These are phyloP conservation scores for Kuraishia borneana DNA, from an alignment of 805 yeast species.

Conservation along the genomic window DNA sequence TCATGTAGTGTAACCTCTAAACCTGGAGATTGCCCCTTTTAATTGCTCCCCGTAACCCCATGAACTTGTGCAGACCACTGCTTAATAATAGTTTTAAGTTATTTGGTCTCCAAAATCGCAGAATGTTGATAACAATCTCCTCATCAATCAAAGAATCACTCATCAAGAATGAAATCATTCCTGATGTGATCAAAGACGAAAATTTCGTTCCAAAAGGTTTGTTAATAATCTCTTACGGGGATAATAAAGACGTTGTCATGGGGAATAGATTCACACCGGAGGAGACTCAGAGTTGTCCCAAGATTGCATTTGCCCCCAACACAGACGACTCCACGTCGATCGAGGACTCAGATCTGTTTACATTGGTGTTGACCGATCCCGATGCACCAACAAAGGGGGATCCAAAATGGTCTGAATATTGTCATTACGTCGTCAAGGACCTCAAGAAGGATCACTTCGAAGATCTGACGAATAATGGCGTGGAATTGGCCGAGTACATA, in stretches of 20 bases:
- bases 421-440: constrained; percentile 61
- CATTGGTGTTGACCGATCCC: constrained; percentile 81
- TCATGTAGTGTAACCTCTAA: too few species aligned
- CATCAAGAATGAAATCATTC: constrained; percentile 35
- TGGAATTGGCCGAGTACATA: constrained; percentile 40
- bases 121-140: constrained; percentile 40
- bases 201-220: constrained; percentile 34
- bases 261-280: constrained; percentile 62
- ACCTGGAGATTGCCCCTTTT: too few species aligned
- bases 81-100: too few species aligned
- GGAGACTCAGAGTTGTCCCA: constrained; percentile 61
- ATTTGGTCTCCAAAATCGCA: too few species aligned
- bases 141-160: constrained; percentile 42
- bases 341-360: constrained; percentile 40
- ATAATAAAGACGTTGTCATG: constrained; percentile 51
- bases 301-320: constrained; percentile 52
- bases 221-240: constrained; percentile 54
- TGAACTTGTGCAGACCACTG: too few species aligned
- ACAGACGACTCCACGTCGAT: constrained; percentile 27
- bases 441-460: constrained; percentile 32
- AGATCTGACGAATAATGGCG: constrained; percentile 14
- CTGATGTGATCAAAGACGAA: constrained; percentile 37
- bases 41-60: not conserved
- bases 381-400: constrained; percentile 85
- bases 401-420: constrained; percentile 80